Evolutionary conservation across 257 asterid species (phyloP), one percentile per base, ranked within the genome.

Genomic region (Misopates orontium): DNA sequence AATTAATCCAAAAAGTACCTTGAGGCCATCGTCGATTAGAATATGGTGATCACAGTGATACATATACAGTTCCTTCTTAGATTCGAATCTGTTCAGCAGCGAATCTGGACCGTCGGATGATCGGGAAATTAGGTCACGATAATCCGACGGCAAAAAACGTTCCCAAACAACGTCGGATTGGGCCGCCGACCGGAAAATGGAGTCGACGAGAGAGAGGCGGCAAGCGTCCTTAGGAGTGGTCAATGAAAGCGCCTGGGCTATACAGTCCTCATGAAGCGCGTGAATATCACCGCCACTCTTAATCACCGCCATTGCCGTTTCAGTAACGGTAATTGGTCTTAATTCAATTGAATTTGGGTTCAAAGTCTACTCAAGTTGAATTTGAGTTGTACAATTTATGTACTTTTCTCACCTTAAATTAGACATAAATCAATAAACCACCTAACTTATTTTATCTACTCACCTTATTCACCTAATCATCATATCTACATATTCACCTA

Each of bases 191-290:
- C 85, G 87, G 75, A 88, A 88, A 13, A 70, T 70, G 28, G 90
- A 71, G 13, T 76, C 79, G 1, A 91, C 87, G 60, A 47, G 41
- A n/a, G 90, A 79, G 16, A 88, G 68, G 75, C 90, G 79, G 76
- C 95, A 75, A 3, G 83, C 91, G 24, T 91, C 96, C 74, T 69
- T 72, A 1, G 98, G 96, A 77, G 70, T 84, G 22, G 96, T 88
- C 28, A 91, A 58, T 22, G 96, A 80, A 18, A 91, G 62, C 11
- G 82, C 83, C 40, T 74, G 60, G 39, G 91, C 88, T 60, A 88
- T 74, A 78, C 94, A 86, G 44, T 85, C 94, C 74, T 84, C 96
- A 0, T 96, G 94, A 48, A 91, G 80, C 28, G 75, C 78, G 52
- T 68, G 62, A 22, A 83, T 65, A 44, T 65, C 72, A 25, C 69